Percentiles rank a stretch among this genome's conserved stretches.
Evolutionary conservation across 805 yeast genomes (phyloP).

Genomic region (Blastobotrys mokoenaii): DNA sequence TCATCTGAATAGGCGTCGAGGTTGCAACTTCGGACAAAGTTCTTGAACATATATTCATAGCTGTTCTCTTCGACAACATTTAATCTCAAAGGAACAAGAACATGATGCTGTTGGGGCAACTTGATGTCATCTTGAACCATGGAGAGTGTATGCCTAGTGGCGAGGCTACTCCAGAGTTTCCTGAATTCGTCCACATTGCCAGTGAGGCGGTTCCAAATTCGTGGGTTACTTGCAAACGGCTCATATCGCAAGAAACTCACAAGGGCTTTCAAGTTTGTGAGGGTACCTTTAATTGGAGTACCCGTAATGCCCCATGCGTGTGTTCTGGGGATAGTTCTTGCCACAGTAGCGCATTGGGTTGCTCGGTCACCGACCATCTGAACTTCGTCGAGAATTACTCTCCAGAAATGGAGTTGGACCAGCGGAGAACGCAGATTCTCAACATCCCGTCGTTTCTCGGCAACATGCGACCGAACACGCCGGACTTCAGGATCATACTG

Average conservation of each 20-base stretch:
- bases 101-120: conserved; percentile 71
- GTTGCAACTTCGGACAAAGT: conserved; percentile 52
- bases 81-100: conserved; percentile 64
- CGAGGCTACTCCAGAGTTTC: conserved; percentile 43
- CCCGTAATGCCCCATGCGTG: conserved; percentile 99
- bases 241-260: conserved; percentile 54
- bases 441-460: conserved; percentile 9
- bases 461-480: conserved; percentile 1
- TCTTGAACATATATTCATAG: conserved; percentile 54
- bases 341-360: conserved; percentile 72
- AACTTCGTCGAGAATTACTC: conserved; percentile 87
- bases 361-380: conserved; percentile 78
- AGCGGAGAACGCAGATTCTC: conserved; percentile 50
- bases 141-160: conserved; percentile 75
- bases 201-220: conserved; percentile 35
- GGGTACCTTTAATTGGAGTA: conserved; percentile 68
- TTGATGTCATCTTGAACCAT: conserved; percentile 71
- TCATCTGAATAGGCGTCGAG: conserved; percentile 7
- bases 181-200: conserved; percentile 36
- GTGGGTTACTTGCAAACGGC: conserved; percentile 49
- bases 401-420: conserved; percentile 75
- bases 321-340: conserved; percentile 67
- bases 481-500: conserved; percentile 45
- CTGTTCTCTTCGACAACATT: conserved; percentile 79
- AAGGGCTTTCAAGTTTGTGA: conserved; percentile 63